Percentiles rank a stretch among this genome's conserved stretches.
phyloP scores from a whole-genome alignment of 768 basidiomycete genomes.

The Multifurca ochricompacta region DNA sequence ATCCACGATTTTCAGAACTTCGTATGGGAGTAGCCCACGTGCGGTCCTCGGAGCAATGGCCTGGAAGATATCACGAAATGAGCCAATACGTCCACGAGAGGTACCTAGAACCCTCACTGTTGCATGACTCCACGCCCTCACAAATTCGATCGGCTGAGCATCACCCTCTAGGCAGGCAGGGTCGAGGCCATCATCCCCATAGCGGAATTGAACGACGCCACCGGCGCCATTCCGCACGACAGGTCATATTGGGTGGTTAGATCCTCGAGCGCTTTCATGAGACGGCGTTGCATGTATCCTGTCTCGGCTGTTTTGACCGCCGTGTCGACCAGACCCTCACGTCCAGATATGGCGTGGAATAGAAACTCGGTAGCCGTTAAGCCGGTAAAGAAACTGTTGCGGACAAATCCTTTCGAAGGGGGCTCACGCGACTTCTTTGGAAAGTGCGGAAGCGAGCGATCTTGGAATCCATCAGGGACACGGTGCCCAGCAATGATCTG shows the following conservation, averaged over 20 bases:
- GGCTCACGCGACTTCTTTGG: conserved; percentile 95
- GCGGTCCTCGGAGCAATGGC: conserved; percentile 53
- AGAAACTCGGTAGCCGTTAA: conserved; percentile 91
- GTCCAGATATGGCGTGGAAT: conserved; percentile 97
- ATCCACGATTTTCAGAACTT: conserved; percentile 70
- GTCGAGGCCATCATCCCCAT: conserved; percentile 96
- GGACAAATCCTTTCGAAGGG: conserved; percentile 95
- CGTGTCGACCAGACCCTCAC: conserved; percentile 97
- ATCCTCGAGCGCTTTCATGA: conserved; percentile 99
- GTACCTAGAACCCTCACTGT: conserved; percentile 37
- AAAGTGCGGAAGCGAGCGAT: conserved; percentile 97
- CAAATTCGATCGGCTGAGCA: conserved; percentile 85
- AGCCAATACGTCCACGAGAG: neutral
- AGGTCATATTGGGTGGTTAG: conserved; percentile 93
- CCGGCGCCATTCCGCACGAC: conserved; percentile 93
- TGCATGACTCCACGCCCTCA: conserved; percentile 82
- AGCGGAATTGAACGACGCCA: conserved; percentile 93
- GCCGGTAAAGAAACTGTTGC: conserved; percentile 94
- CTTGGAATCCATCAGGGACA: conserved; percentile 98
- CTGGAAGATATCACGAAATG: conserved; percentile 31
- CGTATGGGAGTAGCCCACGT: conserved; percentile 73
- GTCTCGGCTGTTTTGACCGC: conserved; percentile 99
- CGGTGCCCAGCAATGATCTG: conserved; percentile 98
- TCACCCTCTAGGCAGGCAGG: conserved; percentile 96
- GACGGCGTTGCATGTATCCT: conserved; percentile 96